Conservation (phyloP, 208 protist genomes). For the Novymonas esmeraldas region DNA sequence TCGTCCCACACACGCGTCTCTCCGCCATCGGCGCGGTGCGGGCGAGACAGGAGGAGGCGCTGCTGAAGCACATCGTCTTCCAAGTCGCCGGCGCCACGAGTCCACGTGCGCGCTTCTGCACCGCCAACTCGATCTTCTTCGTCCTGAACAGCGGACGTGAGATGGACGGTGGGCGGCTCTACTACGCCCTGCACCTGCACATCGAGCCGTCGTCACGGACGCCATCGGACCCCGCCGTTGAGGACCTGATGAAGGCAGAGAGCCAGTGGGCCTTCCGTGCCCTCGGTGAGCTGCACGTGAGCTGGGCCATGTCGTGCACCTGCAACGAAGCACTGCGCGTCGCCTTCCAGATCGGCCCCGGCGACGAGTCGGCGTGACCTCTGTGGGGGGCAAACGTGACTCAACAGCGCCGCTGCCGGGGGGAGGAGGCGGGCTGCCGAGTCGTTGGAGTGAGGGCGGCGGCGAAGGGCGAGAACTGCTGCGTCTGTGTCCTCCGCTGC, state of each 20-base stretch:
- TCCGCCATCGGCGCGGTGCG: constrained; percentile 24
- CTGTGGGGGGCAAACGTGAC: no score
- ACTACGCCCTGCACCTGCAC: constrained; percentile 72
- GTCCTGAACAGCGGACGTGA: constrained; percentile 53
- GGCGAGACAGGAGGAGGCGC: constrained; percentile 35
- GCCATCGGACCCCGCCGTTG: constrained; percentile 1
- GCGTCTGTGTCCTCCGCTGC: no score
- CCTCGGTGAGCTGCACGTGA: constrained; percentile 51
- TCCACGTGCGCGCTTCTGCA: constrained; percentile 42
- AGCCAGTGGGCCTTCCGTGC: constrained; percentile 43
- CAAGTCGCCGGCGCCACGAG: constrained; percentile 41
- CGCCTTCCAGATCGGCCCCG: constrained; percentile 27
- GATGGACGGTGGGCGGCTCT: constrained; percentile 69
- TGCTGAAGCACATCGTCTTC: constrained; percentile 65
- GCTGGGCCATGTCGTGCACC: constrained; percentile 63
- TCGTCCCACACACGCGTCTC: constrained; percentile 57
- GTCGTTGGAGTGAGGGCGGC: no score
- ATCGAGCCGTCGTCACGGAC: constrained; percentile 9
- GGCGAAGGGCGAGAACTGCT: no score
- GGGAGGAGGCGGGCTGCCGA: no score
- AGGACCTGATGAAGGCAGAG: constrained; percentile 30
- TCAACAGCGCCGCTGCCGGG: no score
- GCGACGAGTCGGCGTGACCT: not conserved
- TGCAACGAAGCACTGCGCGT: constrained; percentile 63
- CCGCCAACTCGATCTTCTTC: constrained; percentile 52